These are phyloP conservation scores for Cryptomeria japonica DNA, from an alignment of 75 land plant genomes.

Conservation along the genomic window DNA sequence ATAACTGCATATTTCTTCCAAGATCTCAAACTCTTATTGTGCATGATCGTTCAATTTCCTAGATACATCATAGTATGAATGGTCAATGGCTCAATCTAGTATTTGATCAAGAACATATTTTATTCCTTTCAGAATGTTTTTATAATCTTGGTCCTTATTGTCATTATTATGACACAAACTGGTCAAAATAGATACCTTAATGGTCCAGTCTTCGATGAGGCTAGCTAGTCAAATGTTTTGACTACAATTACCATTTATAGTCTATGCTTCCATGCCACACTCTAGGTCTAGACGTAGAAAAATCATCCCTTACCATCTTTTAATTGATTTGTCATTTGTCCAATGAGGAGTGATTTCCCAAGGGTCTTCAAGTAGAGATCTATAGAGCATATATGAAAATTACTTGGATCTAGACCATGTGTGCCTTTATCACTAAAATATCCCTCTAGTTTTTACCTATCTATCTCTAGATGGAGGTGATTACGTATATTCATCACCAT, in stretches of 20 bases:
- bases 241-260: background rate
- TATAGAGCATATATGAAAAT: background rate
- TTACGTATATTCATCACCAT: background rate
- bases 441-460: background rate
- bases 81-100: background rate
- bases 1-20: background rate
- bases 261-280: background rate
- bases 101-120: background rate
- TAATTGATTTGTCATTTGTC: no score
- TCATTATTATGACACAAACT: background rate
- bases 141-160: background rate
- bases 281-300: background rate
- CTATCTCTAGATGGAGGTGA: background rate
- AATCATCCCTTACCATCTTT: background rate
- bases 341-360: background rate
- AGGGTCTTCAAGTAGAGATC: background rate
- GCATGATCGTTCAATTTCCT: background rate
- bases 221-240: background rate
- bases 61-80: background rate
- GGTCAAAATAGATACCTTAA: background rate
- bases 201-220: background rate
- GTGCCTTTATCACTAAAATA: background rate
- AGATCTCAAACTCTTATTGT: background rate
- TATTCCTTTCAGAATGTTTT: background rate
- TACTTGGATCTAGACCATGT: background rate